Conservation (phyloP, 140 eudicot species). For the Bidens hawaiensis region DNA sequence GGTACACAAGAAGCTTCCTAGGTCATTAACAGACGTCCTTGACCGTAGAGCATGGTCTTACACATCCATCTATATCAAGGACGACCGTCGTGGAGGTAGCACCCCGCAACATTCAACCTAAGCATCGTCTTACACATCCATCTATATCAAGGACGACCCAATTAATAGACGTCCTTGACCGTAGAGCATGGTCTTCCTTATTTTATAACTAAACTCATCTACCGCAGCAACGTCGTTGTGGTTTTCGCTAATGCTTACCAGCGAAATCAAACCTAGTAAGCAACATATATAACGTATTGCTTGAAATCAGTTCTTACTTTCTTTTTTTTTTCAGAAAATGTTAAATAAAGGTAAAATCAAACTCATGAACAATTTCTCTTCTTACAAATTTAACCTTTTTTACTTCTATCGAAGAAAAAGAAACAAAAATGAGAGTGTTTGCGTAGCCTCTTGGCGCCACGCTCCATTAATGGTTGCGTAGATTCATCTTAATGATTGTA, state of each 20-base stretch:
- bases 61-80: not conserved
- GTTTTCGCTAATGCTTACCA: not conserved
- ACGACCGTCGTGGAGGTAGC: too few species aligned
- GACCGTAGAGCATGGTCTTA: not conserved
- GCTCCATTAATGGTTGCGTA: not conserved
- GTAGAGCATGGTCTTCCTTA: not conserved
- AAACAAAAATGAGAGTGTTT: too few species aligned
- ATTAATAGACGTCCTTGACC: not conserved
- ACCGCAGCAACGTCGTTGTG: not conserved
- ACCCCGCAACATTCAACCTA: too few species aligned
- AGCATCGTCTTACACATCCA: not conserved
- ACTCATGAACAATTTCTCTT: too few species aligned
- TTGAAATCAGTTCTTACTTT: too few species aligned
- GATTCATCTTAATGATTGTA: not conserved
- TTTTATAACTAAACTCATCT: not conserved
- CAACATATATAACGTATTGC: too few species aligned
- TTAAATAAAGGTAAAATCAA: too few species aligned
- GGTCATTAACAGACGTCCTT: not conserved
- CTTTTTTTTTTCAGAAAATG: too few species aligned
- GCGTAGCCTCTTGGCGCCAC: not conserved
- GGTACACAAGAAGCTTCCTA: not conserved
- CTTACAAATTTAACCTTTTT: too few species aligned
- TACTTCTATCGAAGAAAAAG: too few species aligned
- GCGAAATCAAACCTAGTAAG: not conserved
- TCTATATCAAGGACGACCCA: not conserved